phyloP scores from a whole-genome alignment of 208 protist species.

The Trypanosoma vivax region DNA sequence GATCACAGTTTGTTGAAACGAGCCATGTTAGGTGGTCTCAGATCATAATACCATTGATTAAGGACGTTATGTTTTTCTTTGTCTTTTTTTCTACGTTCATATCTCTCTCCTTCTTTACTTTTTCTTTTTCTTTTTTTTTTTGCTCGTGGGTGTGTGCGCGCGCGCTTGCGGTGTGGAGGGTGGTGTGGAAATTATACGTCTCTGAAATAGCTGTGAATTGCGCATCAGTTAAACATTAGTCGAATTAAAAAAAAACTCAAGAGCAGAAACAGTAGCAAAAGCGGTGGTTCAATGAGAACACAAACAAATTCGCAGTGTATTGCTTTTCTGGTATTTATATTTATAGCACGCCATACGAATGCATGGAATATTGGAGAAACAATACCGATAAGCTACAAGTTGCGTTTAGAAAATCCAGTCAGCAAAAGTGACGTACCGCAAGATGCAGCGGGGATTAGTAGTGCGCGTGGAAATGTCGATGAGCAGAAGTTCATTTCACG shows the following conservation, averaged over 20 bases:
- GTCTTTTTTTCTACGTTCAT: neutral
- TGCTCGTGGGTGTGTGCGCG: no score
- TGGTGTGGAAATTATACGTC: no score
- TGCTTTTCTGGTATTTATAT: neutral
- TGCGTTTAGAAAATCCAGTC: constrained; percentile 30
- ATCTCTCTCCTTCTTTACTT: neutral
- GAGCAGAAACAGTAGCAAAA: neutral
- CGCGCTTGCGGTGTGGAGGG: no score
- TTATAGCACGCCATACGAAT: neutral
- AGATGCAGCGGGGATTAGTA: constrained; percentile 11
- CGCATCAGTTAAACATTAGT: no score
- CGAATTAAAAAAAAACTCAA: neutral
- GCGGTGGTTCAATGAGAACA: neutral
- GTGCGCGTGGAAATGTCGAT: constrained; percentile 11
- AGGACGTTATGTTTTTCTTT: constrained; percentile 1
- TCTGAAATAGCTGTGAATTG: no score
- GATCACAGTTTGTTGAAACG: no score
- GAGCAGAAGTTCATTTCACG: constrained; percentile 14
- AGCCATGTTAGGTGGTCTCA: no score
- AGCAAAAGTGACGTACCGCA: neutral
- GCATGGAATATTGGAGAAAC: constrained; percentile 30
- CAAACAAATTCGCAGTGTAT: neutral
- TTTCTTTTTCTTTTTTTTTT: constrained; percentile 4
- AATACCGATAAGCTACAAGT: constrained; percentile 58
- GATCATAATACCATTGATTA: no score